Evolutionary conservation across 345 rosid species (phyloP).

Genomic region (Acer saccharum): DNA sequence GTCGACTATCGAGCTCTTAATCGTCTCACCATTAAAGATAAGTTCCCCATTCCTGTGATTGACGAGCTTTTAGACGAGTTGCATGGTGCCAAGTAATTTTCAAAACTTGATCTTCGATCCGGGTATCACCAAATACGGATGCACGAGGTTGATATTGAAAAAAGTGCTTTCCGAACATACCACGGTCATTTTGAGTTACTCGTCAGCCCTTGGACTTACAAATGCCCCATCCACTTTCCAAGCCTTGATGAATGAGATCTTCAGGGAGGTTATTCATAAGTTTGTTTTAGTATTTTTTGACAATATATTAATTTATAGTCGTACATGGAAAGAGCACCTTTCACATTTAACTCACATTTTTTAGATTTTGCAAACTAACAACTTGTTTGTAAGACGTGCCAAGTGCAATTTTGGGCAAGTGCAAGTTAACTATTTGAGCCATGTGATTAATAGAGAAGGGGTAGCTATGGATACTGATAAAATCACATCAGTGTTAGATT

Average conservation of each 20-base stretch:
- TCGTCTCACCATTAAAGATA: no score
- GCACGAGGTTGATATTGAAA: not conserved
- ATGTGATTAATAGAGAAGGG: not conserved
- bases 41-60: no score
- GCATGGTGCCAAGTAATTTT: no score
- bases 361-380: no score
- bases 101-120: not conserved
- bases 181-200: not conserved
- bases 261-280: no score
- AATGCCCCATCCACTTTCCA: not conserved
- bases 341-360: no score
- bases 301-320: no score
- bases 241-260: no score
- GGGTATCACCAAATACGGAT: not conserved
- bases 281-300: no score
- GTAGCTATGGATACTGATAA: not conserved
- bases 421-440: not conserved
- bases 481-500: not conserved
- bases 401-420: not conserved
- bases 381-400: no score
- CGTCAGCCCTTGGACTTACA: not conserved
- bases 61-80: no score
- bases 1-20: no score
- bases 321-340: not conserved
- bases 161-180: not conserved